Evolutionary conservation across 2,329 filamentous ascomycete species (phyloP), one percentile per base, ranked within the genome.

Genomic region (Ustilaginoidea virens): DNA sequence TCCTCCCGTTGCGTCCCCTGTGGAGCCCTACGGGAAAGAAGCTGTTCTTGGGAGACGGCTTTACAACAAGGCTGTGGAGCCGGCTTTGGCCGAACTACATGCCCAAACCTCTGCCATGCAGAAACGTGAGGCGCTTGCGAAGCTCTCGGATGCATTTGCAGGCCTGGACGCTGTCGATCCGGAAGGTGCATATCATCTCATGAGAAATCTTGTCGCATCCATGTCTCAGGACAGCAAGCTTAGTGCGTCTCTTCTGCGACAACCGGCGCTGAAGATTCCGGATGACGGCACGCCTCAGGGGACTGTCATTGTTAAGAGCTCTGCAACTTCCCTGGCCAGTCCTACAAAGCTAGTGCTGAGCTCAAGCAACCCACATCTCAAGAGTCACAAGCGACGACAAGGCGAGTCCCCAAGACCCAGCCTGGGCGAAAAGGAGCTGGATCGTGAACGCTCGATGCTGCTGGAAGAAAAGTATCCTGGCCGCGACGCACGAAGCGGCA

Each of bases 121-220:
- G 36, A 92, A 90, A 50, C 70, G 86, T 20, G 83, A 93, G 42
- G 83, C 83, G 1, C 66, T 96, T 17, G 80, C 80, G 3, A 73
- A 74, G 37, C 63, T 94, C 9, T 82, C 81, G 0, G 81, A 92
- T 48, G 86, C 87, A 1, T 92, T 90, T 61, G 78, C 76, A 4
- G 68, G 75, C 9, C 65, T 98, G 18, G 82, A 96, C 49, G 73
- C 80, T 25, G 65, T 87, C 17, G 87, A 98, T 44, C 87, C 87
- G 0, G 87, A 94, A 48, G 86, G 86, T 12, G 73, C 86, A 23
- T 90, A 87, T 43, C 74, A 92, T 39, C 64, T 98, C 11, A 64
- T 98, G 45, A 80, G 75, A 44, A 68, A 72, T 32, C 69, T 92
- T 38, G 65, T 92, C 35, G 67, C 80, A n/a, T 70, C 72, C 32